Percentiles rank a stretch among this genome's conserved stretches.
These are phyloP conservation scores for Ilex aquifolium DNA, from an alignment of 257 asterid species.

Conservation along the genomic window DNA sequence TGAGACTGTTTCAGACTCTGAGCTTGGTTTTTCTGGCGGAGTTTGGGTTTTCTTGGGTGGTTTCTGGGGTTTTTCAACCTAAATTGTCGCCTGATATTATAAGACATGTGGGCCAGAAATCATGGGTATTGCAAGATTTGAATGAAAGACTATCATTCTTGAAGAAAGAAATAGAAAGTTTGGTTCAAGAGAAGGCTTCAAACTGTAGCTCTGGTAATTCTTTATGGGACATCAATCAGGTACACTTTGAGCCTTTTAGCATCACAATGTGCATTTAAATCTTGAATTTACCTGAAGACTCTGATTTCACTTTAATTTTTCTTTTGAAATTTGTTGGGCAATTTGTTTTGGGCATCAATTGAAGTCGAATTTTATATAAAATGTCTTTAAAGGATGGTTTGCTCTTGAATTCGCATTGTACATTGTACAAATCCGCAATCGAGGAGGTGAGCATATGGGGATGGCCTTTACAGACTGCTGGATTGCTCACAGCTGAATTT, in stretches of 20 bases:
- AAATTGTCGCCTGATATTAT: conserved; percentile 35
- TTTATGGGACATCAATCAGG: conserved; percentile 65
- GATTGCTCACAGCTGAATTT: conserved; percentile 61
- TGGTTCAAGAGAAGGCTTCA: conserved; percentile 24
- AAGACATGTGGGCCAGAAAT: conserved; percentile 38
- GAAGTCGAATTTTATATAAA: not conserved
- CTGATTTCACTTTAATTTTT: no score
- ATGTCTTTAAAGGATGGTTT: conserved; percentile 46
- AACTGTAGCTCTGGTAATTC: conserved; percentile 46
- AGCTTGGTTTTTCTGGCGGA: conserved; percentile 37
- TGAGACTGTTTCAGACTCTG: conserved; percentile 34
- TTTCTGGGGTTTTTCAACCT: conserved; percentile 35
- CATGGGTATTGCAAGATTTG: conserved; percentile 33
- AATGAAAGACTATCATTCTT: conserved; percentile 43
- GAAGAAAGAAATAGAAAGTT: conserved; percentile 36
- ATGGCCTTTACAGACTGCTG: conserved; percentile 87
- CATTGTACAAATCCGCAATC: conserved; percentile 41
- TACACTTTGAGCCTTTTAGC: conserved; percentile 2
- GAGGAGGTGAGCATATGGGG: conserved; percentile 92
- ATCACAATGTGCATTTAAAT: no score
- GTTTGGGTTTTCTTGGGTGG: conserved; percentile 38
- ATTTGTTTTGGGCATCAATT: no score
- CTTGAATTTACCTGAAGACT: no score
- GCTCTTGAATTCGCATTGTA: conserved; percentile 50
- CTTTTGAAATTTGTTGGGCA: no score